Conservation (phyloP, 176 grass and related monocot genomes). For the Saccharum spontaneum region DNA sequence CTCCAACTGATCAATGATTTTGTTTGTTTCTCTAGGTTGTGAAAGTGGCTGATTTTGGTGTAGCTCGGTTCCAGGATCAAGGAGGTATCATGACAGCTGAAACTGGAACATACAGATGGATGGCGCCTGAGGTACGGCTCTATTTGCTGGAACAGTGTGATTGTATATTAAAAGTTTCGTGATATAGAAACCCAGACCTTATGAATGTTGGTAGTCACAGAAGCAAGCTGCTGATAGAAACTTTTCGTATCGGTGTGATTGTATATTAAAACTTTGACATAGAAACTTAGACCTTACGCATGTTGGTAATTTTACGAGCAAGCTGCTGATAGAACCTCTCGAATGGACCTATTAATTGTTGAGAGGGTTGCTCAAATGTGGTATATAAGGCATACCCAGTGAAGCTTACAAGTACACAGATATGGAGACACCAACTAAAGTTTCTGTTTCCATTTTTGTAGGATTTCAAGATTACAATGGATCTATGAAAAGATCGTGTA, state of each 20-base stretch:
- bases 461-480: not conserved
- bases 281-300: not conserved
- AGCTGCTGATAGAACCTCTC: not conserved
- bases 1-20: slow-evolving; percentile 18
- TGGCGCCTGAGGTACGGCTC: slow-evolving; percentile 91
- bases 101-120: slow-evolving; percentile 99
- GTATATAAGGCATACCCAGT: not conserved
- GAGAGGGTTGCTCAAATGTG: not conserved
- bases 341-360: not conserved
- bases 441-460: not conserved
- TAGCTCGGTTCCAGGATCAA: slow-evolving; percentile 94
- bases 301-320: not conserved
- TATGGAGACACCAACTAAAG: not conserved
- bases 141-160: slow-evolving; percentile 12
- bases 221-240: slow-evolving; percentile 4
- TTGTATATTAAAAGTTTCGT: slow-evolving; percentile 16
- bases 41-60: slow-evolving; percentile 98
- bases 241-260: not conserved
- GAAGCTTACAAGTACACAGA: not conserved
- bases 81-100: slow-evolving; percentile 94
- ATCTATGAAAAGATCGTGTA: not conserved
- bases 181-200: not conserved
- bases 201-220: not conserved
- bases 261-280: not conserved
- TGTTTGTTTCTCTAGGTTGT: slow-evolving; percentile 63